Conservation (phyloP, 2,329 filamentous ascomycete genomes). For the Curvularia lunata region DNA sequence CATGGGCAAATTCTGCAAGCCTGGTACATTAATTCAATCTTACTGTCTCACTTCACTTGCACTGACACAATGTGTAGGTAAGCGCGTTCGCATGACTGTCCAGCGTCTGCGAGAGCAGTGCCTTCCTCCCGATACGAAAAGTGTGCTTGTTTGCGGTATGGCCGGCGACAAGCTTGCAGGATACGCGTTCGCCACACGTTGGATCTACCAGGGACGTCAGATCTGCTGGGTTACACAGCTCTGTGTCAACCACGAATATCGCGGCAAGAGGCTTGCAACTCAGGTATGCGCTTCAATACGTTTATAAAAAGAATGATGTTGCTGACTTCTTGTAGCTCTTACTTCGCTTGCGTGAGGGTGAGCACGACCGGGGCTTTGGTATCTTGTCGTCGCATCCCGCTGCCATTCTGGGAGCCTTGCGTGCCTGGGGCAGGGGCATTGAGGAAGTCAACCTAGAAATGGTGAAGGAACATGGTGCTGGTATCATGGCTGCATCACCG, state of each 20-base stretch:
- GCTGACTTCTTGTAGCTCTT: neutral
- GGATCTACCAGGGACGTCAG: neutral
- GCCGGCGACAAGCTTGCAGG: neutral
- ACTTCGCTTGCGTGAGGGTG: neutral
- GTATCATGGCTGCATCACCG: neutral
- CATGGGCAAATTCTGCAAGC: constrained; percentile 4
- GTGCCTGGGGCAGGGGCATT: constrained; percentile 1
- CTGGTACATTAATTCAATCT: neutral
- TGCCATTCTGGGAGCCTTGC: neutral
- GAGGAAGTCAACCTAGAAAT: neutral
- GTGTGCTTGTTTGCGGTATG: constrained; percentile 1
- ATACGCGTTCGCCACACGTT: constrained; percentile 1
- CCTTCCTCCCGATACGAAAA: neutral
- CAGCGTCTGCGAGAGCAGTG: neutral
- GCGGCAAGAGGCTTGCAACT: neutral
- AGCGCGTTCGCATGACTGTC: neutral
- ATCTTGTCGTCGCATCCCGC: constrained; percentile 4
- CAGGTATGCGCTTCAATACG: neutral
- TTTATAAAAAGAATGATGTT: neutral
- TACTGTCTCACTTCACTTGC: neutral
- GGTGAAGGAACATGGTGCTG: neutral
- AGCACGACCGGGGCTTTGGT: neutral
- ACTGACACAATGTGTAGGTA: neutral
- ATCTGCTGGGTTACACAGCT: constrained; percentile 4
- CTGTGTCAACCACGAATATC: neutral